These are phyloP conservation scores for Canna indica DNA, from an alignment of 176 grass and related monocot species.

Conservation along the genomic window DNA sequence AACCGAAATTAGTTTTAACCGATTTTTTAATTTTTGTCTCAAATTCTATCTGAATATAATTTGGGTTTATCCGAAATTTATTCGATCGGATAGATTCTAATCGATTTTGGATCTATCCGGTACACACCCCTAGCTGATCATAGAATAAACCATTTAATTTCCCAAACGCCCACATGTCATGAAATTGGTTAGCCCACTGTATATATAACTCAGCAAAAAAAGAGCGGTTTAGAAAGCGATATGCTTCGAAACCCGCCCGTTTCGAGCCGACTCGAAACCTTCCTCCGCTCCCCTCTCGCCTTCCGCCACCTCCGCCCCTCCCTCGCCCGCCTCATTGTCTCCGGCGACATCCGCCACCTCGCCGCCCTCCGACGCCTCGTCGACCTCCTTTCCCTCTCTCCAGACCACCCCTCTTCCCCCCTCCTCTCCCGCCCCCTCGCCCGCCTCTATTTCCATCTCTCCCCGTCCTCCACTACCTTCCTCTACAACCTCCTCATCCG, in stretches of 20 bases:
- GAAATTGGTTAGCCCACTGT: too few species aligned
- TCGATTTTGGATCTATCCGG: too few species aligned
- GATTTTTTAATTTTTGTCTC: too few species aligned
- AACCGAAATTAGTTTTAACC: too few species aligned
- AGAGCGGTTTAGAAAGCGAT: neutral
- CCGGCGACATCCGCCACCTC: slow-evolving; percentile 29
- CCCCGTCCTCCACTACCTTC: slow-evolving; percentile 48
- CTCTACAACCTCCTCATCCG: slow-evolving; percentile 64
- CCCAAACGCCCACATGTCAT: too few species aligned
- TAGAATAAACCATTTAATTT: too few species aligned
- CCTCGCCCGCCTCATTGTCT: slow-evolving; percentile 37
- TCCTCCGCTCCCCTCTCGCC: slow-evolving; percentile 4
- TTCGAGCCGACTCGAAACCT: neutral
- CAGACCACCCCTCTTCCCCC: slow-evolving; percentile 25
- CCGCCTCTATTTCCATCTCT: slow-evolving; percentile 44
- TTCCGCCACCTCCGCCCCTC: slow-evolving; percentile 31
- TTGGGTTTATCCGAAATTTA: too few species aligned
- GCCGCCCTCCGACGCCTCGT: slow-evolving; percentile 29
- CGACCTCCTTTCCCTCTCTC: slow-evolving; percentile 26
- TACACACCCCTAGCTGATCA: too few species aligned
- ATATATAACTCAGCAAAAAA: too few species aligned
- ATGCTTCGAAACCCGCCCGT: neutral
- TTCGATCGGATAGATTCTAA: too few species aligned
- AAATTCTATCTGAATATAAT: too few species aligned
- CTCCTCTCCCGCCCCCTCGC: slow-evolving; percentile 33